phyloP scores from a whole-genome alignment of 306 rosid species.

The Cotoneaster glaucophyllus region DNA sequence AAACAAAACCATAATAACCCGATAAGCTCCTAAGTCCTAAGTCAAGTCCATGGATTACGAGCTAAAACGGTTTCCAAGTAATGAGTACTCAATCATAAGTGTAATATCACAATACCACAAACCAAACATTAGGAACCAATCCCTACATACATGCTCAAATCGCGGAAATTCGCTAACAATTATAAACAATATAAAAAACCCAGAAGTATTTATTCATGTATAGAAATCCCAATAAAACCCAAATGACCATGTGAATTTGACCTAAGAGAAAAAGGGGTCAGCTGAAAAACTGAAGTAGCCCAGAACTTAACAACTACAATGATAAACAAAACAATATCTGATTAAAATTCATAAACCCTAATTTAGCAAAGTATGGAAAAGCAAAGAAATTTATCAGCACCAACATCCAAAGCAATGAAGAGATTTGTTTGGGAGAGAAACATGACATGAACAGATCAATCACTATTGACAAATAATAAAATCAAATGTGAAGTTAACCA shows the following conservation, averaged over 20 bases:
- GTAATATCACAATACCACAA: not conserved
- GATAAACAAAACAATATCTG: not conserved
- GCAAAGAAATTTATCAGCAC: conserved; percentile 12
- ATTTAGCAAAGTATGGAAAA: not conserved
- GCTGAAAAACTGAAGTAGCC: conserved; percentile 9
- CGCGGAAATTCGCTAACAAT: not conserved
- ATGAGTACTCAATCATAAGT: not conserved
- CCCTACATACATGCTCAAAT: not conserved
- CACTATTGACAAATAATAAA: conserved; percentile 4
- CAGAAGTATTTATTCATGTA: not conserved
- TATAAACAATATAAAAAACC: not conserved
- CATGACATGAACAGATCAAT: conserved; percentile 36
- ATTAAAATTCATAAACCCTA: conserved; percentile 9
- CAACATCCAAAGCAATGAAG: not conserved
- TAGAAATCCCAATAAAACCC: not conserved
- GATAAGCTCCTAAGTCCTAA: not conserved
- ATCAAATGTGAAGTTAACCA: conserved; percentile 10
- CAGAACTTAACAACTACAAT: not conserved
- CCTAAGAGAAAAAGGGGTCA: not conserved
- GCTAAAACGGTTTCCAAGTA: not conserved
- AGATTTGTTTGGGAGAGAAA: conserved; percentile 6
- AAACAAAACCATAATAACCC: not conserved
- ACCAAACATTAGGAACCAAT: not conserved
- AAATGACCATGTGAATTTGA: not conserved
- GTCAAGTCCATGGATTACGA: not conserved